Percentiles rank a stretch among this genome's conserved stretches.
Evolutionary conservation across 2,329 filamentous ascomycete species (phyloP).

Genomic region (Aspergillus sp.): DNA sequence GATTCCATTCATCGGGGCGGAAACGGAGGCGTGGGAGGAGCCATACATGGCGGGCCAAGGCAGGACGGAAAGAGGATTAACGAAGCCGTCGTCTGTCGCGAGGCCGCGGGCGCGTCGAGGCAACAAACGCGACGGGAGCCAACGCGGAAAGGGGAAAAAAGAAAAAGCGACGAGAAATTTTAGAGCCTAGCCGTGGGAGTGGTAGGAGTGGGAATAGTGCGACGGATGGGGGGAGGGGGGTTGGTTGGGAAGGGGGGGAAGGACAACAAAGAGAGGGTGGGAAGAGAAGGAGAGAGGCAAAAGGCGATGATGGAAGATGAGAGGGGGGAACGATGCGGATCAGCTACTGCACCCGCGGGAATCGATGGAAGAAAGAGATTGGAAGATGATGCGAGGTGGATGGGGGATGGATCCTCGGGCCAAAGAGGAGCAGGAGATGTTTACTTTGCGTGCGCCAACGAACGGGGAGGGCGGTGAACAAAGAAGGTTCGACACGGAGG

Average conservation of each 20-base stretch:
- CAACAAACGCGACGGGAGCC: conserved; percentile 22
- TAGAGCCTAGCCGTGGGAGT: conserved; percentile 6
- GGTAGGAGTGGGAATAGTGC: not conserved
- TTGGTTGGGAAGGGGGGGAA: not conserved
- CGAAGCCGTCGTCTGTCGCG: conserved; percentile 23
- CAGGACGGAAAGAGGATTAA: conserved; percentile 23
- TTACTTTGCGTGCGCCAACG: too few relatives aligned
- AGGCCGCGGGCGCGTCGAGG: conserved; percentile 32
- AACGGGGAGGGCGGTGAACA: too few relatives aligned
- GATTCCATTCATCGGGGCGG: conserved; percentile 66
- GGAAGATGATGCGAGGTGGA: not conserved
- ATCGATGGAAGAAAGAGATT: not conserved
- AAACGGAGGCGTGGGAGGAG: conserved; percentile 49
- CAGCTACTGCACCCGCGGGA: not conserved
- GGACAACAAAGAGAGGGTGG: conserved; percentile 19
- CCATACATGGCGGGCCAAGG: conserved; percentile 45
- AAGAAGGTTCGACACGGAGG: too few relatives aligned
- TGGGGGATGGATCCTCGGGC: not conserved
- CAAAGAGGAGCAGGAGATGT: not conserved
- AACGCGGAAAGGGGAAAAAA: conserved; percentile 14
- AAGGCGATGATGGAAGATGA: not conserved
- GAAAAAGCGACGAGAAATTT: conserved; percentile 10
- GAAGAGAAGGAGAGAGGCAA: not conserved
- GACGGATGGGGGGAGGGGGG: conserved; percentile 1
- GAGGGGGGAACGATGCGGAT: not conserved